phyloP scores from a whole-genome alignment of 768 basidiomycete species.

The Pulveroboletus sp. region DNA sequence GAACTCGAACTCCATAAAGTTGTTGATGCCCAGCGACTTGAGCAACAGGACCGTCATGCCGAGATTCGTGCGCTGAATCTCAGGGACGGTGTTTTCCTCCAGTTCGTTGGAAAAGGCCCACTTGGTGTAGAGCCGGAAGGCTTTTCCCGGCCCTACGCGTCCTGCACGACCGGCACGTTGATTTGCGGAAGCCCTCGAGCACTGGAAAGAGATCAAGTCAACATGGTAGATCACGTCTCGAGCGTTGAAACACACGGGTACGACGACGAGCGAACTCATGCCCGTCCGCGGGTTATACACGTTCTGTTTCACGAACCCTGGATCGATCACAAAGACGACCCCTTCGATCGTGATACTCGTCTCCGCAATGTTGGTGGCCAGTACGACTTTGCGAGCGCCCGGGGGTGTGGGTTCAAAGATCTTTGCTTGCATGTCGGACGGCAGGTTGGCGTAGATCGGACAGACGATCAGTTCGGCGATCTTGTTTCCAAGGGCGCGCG shows the following conservation, averaged over 20 bases:
- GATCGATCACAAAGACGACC: slow-evolving; percentile 98
- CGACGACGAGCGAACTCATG: slow-evolving; percentile 95
- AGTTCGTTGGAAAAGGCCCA: slow-evolving; percentile 97
- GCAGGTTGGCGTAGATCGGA: slow-evolving; percentile 98
- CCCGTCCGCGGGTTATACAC: slow-evolving; percentile 98
- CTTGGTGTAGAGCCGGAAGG: slow-evolving; percentile 98
- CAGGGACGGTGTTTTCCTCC: slow-evolving; percentile 95
- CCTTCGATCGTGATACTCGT: slow-evolving; percentile 99
- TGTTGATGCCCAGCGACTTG: slow-evolving; percentile 97
- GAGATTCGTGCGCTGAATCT: slow-evolving; percentile 98
- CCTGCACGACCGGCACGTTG: slow-evolving; percentile 97
- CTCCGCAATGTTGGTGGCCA: slow-evolving; percentile 99
- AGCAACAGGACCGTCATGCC: slow-evolving; percentile 93
- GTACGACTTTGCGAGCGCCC: slow-evolving; percentile 93
- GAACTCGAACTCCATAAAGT: slow-evolving; percentile 97
- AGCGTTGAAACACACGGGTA: slow-evolving; percentile 62
- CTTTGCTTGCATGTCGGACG: slow-evolving; percentile 98
- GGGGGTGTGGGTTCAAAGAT: slow-evolving; percentile 99
- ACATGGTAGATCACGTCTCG: not conserved
- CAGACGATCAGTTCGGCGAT: slow-evolving; percentile 91
- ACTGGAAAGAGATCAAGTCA: slow-evolving; percentile 44
- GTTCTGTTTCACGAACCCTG: slow-evolving; percentile 99
- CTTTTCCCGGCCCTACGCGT: slow-evolving; percentile 95
- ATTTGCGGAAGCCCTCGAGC: slow-evolving; percentile 95
- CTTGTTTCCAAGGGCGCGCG: slow-evolving; percentile 92